phyloP scores from a whole-genome alignment of 495 filamentous ascomycete genomes.

The Penicillium steckii region DNA sequence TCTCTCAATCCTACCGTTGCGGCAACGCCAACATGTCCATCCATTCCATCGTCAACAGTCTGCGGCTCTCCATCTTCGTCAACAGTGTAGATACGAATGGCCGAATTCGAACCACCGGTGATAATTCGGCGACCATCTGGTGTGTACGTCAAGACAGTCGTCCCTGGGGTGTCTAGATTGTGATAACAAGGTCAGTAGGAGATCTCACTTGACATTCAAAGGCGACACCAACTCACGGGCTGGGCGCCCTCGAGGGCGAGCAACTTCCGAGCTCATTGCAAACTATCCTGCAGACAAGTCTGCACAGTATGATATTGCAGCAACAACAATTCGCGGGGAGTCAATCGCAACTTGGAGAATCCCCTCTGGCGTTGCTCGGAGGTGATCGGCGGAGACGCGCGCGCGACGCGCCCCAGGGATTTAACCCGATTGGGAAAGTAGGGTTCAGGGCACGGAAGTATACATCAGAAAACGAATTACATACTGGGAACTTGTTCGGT shows the following conservation, averaged over 20 bases:
- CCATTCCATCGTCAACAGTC: conserved; percentile 84
- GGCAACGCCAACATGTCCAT: conserved; percentile 73
- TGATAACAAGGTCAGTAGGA: conserved; percentile 12
- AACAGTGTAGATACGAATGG: conserved; percentile 85
- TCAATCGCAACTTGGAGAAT: conserved; percentile 1
- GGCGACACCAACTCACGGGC: conserved; percentile 35
- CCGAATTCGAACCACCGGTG: conserved; percentile 87
- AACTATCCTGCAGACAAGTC: not conserved
- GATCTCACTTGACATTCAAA: not conserved
- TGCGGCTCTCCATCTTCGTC: conserved; percentile 87
- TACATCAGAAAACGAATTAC: too few species aligned
- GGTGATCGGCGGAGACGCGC: conserved; percentile 28
- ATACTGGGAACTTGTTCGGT: too few species aligned
- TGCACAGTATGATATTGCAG: not conserved
- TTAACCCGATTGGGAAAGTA: conserved; percentile 31
- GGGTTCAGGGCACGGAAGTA: conserved; percentile 39
- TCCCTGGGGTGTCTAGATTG: conserved; percentile 61
- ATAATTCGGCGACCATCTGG: conserved; percentile 68
- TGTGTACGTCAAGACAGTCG: conserved; percentile 65
- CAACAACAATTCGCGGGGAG: not conserved
- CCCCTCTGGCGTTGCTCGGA: conserved; percentile 5
- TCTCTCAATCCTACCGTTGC: conserved; percentile 56
- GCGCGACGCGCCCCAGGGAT: conserved; percentile 24
- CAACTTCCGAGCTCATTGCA: conserved; percentile 38
- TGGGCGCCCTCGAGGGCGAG: conserved; percentile 45